A percentile compares a stretch with the other conserved stretches of the same genome.
Conservation (phyloP, 2,329 filamentous ascomycete genomes). For the Mycosphaerella arachidis region DNA sequence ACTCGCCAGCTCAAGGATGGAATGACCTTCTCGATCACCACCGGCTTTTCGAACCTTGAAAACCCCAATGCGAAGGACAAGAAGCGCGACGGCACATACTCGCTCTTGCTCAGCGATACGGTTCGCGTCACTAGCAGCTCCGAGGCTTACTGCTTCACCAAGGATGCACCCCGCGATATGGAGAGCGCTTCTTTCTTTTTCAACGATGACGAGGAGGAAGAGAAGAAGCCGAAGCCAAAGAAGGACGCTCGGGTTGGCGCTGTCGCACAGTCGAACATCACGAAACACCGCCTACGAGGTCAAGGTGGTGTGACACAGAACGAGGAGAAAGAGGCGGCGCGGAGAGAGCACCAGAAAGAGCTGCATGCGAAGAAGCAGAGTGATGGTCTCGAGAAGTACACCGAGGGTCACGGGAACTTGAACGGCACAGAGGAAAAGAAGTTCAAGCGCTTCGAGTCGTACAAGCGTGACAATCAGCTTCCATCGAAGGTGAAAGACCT, state of each 20-base stretch:
- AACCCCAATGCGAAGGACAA: conserved; percentile 86
- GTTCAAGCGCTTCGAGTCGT: conserved; percentile 98
- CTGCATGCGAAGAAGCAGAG: conserved; percentile 81
- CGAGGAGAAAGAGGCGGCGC: conserved; percentile 81
- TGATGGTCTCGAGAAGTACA: conserved; percentile 79
- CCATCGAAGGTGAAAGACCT: conserved; percentile 78
- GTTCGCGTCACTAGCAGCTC: conserved; percentile 70
- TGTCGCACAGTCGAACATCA: conserved; percentile 91
- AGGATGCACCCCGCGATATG: conserved; percentile 83
- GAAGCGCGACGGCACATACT: conserved; percentile 75
- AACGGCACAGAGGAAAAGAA: conserved; percentile 94
- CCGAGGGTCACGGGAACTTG: conserved; percentile 75
- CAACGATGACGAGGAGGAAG: conserved; percentile 87
- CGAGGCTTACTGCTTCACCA: conserved; percentile 85
- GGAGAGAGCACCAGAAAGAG: conserved; percentile 89
- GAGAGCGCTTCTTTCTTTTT: conserved; percentile 98
- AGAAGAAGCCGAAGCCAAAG: conserved; percentile 83
- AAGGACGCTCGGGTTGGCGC: conserved; percentile 77
- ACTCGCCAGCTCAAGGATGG: conserved; percentile 79
- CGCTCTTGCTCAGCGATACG: conserved; percentile 86
- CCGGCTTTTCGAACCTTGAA: conserved; percentile 83
- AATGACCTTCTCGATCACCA: conserved; percentile 91
- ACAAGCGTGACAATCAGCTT: conserved; percentile 95
- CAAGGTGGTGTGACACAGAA: conserved; percentile 84
- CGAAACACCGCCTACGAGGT: conserved; percentile 83